phyloP scores from a whole-genome alignment of 805 yeast species.

The Blastobotrys robertii region DNA sequence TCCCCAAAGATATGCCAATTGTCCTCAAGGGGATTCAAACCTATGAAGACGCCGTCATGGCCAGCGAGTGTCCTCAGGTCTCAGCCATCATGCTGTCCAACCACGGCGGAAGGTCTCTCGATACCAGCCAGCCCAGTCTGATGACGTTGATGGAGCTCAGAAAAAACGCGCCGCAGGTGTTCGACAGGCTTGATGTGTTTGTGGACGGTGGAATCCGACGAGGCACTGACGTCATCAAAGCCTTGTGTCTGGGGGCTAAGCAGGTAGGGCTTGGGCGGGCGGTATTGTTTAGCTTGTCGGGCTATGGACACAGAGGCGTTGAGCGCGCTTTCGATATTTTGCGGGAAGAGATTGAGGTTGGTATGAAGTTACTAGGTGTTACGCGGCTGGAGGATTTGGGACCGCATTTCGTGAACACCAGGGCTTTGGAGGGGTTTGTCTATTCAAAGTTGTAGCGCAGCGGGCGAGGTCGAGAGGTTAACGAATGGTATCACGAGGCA shows the following conservation, averaged over 20 bases:
- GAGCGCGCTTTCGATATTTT: constrained; percentile 46
- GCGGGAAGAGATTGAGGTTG: constrained; percentile 50
- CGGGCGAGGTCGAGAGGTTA: too few relatives aligned
- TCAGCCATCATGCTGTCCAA: constrained; percentile 60
- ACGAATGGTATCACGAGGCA: too few relatives aligned
- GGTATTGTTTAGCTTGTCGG: constrained; percentile 51
- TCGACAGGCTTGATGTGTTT: constrained; percentile 42
- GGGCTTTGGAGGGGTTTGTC: constrained; percentile 16
- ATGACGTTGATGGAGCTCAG: constrained; percentile 50
- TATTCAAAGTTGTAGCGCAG: constrained; percentile 1
- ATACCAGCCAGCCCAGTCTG: constrained; percentile 50
- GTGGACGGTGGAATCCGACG: constrained; percentile 61
- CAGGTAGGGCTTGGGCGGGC: constrained; percentile 60
- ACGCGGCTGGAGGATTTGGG: constrained; percentile 37
- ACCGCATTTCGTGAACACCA: constrained; percentile 18
- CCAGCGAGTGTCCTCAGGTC: constrained; percentile 41
- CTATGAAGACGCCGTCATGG: constrained; percentile 52
- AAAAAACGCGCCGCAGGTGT: constrained; percentile 28
- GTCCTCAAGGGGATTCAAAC: constrained; percentile 58
- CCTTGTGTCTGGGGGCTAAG: constrained; percentile 56
- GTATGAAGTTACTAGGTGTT: constrained; percentile 60
- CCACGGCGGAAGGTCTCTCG: constrained; percentile 69
- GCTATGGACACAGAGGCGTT: constrained; percentile 63
- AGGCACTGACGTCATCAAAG: constrained; percentile 58
- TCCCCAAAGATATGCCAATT: constrained; percentile 36